Conservation (phyloP, 73 alveolate genomes). For the Blepharisma japonicum region DNA sequence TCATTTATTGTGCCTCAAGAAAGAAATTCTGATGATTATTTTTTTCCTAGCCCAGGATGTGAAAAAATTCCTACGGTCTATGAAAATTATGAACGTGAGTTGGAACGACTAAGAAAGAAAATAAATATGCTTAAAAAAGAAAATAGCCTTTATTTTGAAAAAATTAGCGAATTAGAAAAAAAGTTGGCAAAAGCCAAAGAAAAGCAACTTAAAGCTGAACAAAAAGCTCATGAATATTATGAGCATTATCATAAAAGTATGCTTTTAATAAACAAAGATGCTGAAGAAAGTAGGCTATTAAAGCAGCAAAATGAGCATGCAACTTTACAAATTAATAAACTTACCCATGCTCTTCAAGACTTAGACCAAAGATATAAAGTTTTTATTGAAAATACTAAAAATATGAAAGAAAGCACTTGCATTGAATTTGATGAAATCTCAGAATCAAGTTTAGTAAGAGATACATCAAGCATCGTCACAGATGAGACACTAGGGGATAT, state of each 20-base stretch:
- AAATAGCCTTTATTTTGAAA: background rate
- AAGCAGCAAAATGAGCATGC: background rate
- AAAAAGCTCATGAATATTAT: constrained; percentile 22
- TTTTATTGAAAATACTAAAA: background rate
- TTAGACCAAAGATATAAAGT: background rate
- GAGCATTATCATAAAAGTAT: background rate
- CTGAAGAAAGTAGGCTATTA: constrained; percentile 10
- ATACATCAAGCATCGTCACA: background rate
- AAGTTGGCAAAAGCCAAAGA: background rate
- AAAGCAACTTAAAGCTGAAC: constrained; percentile 7
- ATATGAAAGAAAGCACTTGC: background rate
- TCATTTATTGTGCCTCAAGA: too few relatives aligned
- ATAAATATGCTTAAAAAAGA: too few relatives aligned
- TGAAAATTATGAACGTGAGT: too few relatives aligned
- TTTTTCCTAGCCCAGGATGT: too few relatives aligned
- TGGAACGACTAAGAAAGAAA: too few relatives aligned
- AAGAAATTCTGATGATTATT: too few relatives aligned
- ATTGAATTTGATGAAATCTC: background rate
- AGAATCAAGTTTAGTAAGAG: background rate
- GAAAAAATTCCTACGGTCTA: too few relatives aligned
- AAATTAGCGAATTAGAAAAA: background rate
- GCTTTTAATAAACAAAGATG: background rate
- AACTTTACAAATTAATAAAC: background rate
- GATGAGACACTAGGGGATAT: background rate
- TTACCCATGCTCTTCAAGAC: background rate